These are phyloP conservation scores for Anthostomella pinea DNA, from an alignment of 2,329 filamentous ascomycete genomes.

Conservation along the genomic window DNA sequence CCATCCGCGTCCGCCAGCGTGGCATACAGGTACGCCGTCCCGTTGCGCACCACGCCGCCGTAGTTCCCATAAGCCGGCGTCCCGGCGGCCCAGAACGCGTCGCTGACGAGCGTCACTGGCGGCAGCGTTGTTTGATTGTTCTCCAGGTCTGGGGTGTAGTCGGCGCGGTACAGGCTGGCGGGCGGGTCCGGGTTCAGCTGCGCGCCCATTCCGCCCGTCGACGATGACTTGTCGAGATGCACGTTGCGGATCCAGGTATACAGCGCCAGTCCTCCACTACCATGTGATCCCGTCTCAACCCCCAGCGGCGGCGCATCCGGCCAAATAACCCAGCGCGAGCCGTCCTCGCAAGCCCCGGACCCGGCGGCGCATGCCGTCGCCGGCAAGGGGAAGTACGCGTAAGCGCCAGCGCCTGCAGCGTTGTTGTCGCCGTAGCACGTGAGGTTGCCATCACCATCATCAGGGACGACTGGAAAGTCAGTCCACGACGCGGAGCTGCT, in stretches of 20 bases:
- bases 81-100: conserved; percentile 21
- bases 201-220: conserved; percentile 4
- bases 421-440: too few species aligned
- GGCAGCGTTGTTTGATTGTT: conserved; percentile 19
- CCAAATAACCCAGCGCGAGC: conserved; percentile 24
- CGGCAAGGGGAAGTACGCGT: conserved; percentile 16
- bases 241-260: conserved; percentile 25
- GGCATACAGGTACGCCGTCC: conserved; percentile 21
- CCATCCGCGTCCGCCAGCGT: too few species aligned
- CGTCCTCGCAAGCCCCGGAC: conserved; percentile 13
- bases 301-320: conserved; percentile 23
- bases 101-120: conserved; percentile 16
- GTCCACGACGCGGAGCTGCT: conserved; percentile 25
- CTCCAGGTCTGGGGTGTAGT: conserved; percentile 10
- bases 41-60: conserved; percentile 20
- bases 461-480: conserved; percentile 7
- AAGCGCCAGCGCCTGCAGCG: too few species aligned
- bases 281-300: conserved; percentile 10
- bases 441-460: conserved; percentile 12
- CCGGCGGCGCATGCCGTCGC: conserved; percentile 8
- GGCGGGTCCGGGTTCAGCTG: conserved; percentile 17
- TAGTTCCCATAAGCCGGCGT: conserved; percentile 21
- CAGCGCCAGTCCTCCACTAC: too few species aligned
- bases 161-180: conserved; percentile 23
- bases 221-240: conserved; percentile 11